phyloP scores from a whole-genome alignment of 1,284 basidiomycete species.

The Puccinia polysora region DNA sequence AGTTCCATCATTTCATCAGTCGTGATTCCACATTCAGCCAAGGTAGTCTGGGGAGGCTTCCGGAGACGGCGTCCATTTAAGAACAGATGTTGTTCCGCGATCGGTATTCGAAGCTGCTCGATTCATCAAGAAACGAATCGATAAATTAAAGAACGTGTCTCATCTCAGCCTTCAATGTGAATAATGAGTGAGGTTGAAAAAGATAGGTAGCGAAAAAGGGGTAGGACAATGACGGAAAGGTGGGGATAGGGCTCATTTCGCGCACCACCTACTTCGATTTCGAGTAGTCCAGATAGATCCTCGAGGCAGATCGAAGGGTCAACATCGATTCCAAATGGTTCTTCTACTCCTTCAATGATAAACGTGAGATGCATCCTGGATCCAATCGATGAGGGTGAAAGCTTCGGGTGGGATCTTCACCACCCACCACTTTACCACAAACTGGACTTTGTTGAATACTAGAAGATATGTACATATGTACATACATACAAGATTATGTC shows the following conservation, averaged over 20 bases:
- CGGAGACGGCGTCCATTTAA: slow-evolving; percentile 15
- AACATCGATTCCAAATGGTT: slow-evolving; percentile 36
- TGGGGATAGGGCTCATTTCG: too few relatives aligned
- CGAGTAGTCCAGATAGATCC: slow-evolving; percentile 26
- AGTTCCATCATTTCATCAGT: slow-evolving; percentile 41
- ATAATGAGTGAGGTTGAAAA: not conserved
- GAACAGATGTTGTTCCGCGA: slow-evolving; percentile 22
- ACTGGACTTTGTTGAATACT: too few relatives aligned
- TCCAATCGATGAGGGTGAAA: too few relatives aligned
- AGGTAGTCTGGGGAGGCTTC: slow-evolving; percentile 3
- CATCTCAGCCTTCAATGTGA: not conserved
- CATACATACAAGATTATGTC: too few relatives aligned
- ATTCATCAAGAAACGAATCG: not conserved
- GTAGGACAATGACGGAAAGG: too few relatives aligned
- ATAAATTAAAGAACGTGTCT: not conserved
- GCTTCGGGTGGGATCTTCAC: too few relatives aligned
- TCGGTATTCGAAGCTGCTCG: slow-evolving; percentile 30
- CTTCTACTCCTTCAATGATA: slow-evolving; percentile 30
- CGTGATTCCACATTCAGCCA: slow-evolving; percentile 26
- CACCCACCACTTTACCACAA: too few relatives aligned
- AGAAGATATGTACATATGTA: too few relatives aligned
- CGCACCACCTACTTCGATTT: slow-evolving; percentile 21
- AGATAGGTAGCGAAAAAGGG: too few relatives aligned
- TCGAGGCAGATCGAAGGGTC: slow-evolving; percentile 24
- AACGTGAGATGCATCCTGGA: slow-evolving; percentile 40